Evolutionary conservation across 2,329 filamentous ascomycete species (phyloP).

Genomic region (Claviceps capensis): DNA sequence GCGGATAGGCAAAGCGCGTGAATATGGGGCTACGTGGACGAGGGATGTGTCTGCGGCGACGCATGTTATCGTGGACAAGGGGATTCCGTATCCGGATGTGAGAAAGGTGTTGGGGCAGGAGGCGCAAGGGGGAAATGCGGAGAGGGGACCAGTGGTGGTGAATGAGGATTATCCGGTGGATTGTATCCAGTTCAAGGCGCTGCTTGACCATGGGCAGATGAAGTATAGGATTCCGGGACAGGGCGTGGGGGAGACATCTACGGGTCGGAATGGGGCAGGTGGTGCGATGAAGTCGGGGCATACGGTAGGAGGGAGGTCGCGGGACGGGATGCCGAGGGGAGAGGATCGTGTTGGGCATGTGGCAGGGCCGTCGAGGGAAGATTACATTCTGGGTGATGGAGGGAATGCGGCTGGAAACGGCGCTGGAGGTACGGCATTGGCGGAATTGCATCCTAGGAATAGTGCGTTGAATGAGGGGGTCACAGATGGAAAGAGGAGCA

Average conservation of each 20-base stretch:
- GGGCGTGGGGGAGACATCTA: slow-evolving; percentile 12
- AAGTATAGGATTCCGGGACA: slow-evolving; percentile 46
- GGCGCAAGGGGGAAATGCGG: not conserved
- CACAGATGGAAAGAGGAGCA: not conserved
- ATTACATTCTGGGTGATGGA: slow-evolving; percentile 17
- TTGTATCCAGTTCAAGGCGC: slow-evolving; percentile 43
- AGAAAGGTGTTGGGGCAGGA: slow-evolving; percentile 26
- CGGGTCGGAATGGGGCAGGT: not conserved
- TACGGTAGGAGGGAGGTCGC: not conserved
- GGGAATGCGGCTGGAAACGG: slow-evolving; percentile 6
- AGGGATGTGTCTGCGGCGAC: slow-evolving; percentile 47
- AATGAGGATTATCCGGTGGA: slow-evolving; percentile 57
- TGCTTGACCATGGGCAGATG: slow-evolving; percentile 44
- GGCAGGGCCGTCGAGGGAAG: slow-evolving; percentile 22
- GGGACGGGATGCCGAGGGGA: slow-evolving; percentile 16
- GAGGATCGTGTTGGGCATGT: slow-evolving; percentile 25
- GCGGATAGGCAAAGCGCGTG: slow-evolving; percentile 60
- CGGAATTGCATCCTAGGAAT: slow-evolving; percentile 13
- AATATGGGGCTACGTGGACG: slow-evolving; percentile 64
- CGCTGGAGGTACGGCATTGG: slow-evolving; percentile 6
- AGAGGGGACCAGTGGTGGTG: slow-evolving; percentile 33
- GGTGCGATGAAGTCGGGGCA: not conserved
- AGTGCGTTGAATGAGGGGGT: not conserved
- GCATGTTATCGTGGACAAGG: slow-evolving; percentile 67
- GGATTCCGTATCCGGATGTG: slow-evolving; percentile 50